These are phyloP conservation scores for Pterocarpus macrocarpus DNA, from an alignment of 306 rosid species.

Conservation along the genomic window DNA sequence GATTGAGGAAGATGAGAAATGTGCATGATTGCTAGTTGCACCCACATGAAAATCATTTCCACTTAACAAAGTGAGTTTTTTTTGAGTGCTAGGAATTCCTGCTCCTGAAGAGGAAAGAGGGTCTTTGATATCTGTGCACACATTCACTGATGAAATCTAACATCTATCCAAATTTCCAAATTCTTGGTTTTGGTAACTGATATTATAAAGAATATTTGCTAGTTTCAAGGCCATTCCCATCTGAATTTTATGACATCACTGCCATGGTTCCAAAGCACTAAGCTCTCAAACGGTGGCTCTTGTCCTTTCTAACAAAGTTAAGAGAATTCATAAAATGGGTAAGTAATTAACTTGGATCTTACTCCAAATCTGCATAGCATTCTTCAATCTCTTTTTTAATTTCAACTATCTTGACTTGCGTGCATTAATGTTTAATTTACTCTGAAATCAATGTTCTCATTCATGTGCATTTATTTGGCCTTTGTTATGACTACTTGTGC, in stretches of 20 bases:
- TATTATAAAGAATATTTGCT: slow-evolving; percentile 61
- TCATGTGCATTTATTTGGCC: slow-evolving; percentile 25
- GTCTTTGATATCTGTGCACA: slow-evolving; percentile 40
- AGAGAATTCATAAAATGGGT: slow-evolving; percentile 50
- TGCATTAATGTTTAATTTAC: slow-evolving; percentile 34
- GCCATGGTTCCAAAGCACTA: slow-evolving; percentile 53
- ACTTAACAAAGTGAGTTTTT: slow-evolving; percentile 29
- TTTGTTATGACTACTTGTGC: slow-evolving; percentile 37
- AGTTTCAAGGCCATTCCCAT: slow-evolving; percentile 51
- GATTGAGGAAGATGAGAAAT: slow-evolving; percentile 40
- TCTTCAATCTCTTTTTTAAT: slow-evolving; percentile 7
- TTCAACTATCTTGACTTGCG: slow-evolving; percentile 41
- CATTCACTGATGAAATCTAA: slow-evolving; percentile 27
- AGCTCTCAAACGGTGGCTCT: slow-evolving; percentile 56
- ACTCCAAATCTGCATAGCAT: slow-evolving; percentile 45
- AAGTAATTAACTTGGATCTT: slow-evolving; percentile 52
- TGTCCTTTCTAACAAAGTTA: slow-evolving; percentile 48
- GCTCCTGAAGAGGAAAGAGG: slow-evolving; percentile 37
- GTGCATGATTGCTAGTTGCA: slow-evolving; percentile 57
- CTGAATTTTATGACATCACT: slow-evolving; percentile 54
- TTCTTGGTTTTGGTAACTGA: slow-evolving; percentile 44
- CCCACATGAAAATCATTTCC: slow-evolving; percentile 48
- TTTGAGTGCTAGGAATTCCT: slow-evolving; percentile 42
- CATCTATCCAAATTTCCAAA: slow-evolving; percentile 38
- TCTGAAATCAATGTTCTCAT: slow-evolving; percentile 36